A percentile compares a stretch with the other conserved stretches of the same genome.
phyloP scores from a whole-genome alignment of 129 eudicot genomes.

The Silybum marianum region DNA sequence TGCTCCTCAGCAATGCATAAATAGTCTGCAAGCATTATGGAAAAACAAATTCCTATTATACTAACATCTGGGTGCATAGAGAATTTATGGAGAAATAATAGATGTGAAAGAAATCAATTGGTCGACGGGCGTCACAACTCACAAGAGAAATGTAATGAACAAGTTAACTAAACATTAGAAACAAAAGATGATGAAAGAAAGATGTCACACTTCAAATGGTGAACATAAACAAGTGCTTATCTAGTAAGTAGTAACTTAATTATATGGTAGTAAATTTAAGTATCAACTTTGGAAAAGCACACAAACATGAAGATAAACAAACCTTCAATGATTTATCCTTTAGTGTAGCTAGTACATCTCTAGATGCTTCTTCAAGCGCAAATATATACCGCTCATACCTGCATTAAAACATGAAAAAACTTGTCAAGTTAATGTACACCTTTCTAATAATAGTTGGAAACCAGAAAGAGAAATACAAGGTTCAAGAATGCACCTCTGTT shows the following conservation, averaged over 20 bases:
- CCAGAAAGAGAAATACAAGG: neutral
- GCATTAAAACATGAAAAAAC: conserved; percentile 25
- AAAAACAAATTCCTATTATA: neutral
- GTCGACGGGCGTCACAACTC: neutral
- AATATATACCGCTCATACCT: conserved; percentile 82
- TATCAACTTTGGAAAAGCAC: conserved; percentile 6
- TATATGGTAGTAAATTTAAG: neutral
- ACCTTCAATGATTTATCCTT: conserved; percentile 96
- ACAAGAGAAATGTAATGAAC: neutral
- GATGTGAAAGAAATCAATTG: neutral
- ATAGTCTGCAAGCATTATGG: conserved; percentile 57
- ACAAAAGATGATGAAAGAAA: neutral
- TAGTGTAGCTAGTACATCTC: conserved; percentile 75
- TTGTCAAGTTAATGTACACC: neutral
- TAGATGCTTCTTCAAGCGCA: conserved; percentile 94
- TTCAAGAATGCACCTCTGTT: conserved; percentile 63
- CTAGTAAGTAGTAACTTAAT: neutral
- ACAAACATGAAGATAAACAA: conserved; percentile 8
- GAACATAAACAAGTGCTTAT: neutral
- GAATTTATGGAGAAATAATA: neutral
- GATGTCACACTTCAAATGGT: neutral
- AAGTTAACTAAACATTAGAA: too few relatives aligned
- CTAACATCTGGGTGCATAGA: neutral
- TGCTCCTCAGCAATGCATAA: conserved; percentile 71
- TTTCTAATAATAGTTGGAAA: conserved; percentile 3